A percentile compares a stretch with the other conserved stretches of the same genome.
These are phyloP conservation scores for Cryptosporidium felis DNA, from an alignment of 169 alveolate species.

Conservation along the genomic window DNA sequence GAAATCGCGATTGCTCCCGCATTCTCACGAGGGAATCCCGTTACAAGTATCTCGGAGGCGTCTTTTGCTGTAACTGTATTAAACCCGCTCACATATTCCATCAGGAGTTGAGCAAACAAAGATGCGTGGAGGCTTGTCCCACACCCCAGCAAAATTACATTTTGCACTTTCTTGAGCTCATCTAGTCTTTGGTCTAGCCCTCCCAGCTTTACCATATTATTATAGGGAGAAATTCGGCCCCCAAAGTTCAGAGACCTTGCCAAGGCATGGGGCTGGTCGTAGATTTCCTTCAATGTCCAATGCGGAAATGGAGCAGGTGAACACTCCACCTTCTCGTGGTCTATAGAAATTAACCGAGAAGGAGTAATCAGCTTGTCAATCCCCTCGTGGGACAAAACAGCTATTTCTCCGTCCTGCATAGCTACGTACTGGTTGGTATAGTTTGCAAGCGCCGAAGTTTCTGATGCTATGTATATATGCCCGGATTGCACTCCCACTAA, in stretches of 20 bases:
- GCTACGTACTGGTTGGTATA: conserved; percentile 90
- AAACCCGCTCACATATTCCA: conserved; percentile 85
- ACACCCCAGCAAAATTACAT: conserved; percentile 89
- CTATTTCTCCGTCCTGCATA: conserved; percentile 89
- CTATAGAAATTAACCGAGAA: conserved; percentile 70
- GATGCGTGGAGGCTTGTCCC: conserved; percentile 93
- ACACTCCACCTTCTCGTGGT: conserved; percentile 78
- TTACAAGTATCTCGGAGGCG: conserved; percentile 84
- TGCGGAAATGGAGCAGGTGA: conserved; percentile 88
- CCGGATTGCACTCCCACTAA: conserved; percentile 86
- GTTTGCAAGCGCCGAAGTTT: conserved; percentile 91
- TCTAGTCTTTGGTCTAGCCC: conserved; percentile 84
- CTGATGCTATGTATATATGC: conserved; percentile 90
- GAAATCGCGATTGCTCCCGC: conserved; percentile 90
- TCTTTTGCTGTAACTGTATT: conserved; percentile 88
- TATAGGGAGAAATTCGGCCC: conserved; percentile 79
- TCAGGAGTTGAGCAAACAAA: conserved; percentile 85
- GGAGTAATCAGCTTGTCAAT: conserved; percentile 77
- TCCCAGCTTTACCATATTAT: conserved; percentile 82
- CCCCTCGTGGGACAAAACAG: conserved; percentile 81
- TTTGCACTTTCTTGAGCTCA: conserved; percentile 78
- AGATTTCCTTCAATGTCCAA: conserved; percentile 91
- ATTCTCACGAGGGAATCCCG: conserved; percentile 75
- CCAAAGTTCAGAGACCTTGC: conserved; percentile 85
- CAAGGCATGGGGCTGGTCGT: conserved; percentile 85